Evolutionary conservation across 1,139 yeast species (phyloP).

Genomic region (Candida labiduridarum): DNA sequence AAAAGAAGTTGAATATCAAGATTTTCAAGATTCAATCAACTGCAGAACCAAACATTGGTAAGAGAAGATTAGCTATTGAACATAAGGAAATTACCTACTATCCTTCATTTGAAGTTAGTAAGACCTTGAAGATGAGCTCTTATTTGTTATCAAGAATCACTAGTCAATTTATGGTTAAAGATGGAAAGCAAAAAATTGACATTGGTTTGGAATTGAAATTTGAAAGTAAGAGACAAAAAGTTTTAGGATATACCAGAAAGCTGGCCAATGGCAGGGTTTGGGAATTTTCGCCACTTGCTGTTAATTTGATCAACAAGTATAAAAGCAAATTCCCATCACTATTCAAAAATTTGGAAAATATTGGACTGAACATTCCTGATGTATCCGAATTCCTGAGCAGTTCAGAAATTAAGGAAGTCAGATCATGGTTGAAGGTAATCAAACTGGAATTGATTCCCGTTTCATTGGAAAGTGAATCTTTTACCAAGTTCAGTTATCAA

Average conservation of each 20-base stretch:
- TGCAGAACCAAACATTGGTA: slow-evolving; percentile 67
- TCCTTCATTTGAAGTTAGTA: slow-evolving; percentile 70
- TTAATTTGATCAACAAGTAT: slow-evolving; percentile 66
- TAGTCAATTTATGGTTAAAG: slow-evolving; percentile 65
- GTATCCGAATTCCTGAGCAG: slow-evolving; percentile 24
- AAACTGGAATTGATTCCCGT: slow-evolving; percentile 62
- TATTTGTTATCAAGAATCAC: slow-evolving; percentile 77
- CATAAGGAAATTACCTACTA: slow-evolving; percentile 56
- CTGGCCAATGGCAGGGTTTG: slow-evolving; percentile 59
- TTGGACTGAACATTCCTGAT: slow-evolving; percentile 28
- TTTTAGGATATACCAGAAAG: slow-evolving; percentile 80
- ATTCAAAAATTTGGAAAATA: slow-evolving; percentile 43
- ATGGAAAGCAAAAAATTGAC: slow-evolving; percentile 55
- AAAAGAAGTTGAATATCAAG: slow-evolving; percentile 47
- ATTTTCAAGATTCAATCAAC: slow-evolving; percentile 51
- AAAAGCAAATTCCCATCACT: slow-evolving; percentile 61
- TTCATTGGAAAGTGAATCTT: slow-evolving; percentile 76
- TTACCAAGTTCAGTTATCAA: slow-evolving; percentile 65
- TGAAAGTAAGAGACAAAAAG: slow-evolving; percentile 79
- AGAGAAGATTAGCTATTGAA: slow-evolving; percentile 60
- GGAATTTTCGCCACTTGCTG: slow-evolving; percentile 82
- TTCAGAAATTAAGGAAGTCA: slow-evolving; percentile 45
- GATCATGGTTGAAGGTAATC: slow-evolving; percentile 60
- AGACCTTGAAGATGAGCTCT: slow-evolving; percentile 58
- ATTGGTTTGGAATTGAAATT: slow-evolving; percentile 86